Evolutionary conservation across 139 green algal genomes (phyloP).

Genomic region (Micractinium sp.): DNA sequence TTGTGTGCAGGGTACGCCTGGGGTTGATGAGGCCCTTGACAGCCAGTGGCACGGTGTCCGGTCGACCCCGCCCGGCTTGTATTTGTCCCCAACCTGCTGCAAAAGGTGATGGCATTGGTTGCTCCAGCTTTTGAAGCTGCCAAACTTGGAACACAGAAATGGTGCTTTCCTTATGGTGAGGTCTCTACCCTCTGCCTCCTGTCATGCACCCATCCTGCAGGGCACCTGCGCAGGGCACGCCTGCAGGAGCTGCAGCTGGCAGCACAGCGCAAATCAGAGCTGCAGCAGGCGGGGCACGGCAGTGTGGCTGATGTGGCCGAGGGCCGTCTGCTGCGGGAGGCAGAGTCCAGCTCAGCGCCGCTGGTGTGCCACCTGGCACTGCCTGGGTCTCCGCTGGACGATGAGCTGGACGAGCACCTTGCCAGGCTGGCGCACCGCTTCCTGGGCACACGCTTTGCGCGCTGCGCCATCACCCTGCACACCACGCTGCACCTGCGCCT

Average conservation of each 20-base stretch:
- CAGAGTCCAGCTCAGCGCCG: neutral
- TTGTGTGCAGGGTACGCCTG: too few relatives aligned
- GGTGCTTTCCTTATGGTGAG: neutral
- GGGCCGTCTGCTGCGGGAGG: neutral
- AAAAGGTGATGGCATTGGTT: neutral
- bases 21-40: too few relatives aligned
- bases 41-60: neutral
- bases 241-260: conserved; percentile 17
- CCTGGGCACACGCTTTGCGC: conserved; percentile 36
- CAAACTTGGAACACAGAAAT: neutral
- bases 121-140: neutral
- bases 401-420: conserved; percentile 27
- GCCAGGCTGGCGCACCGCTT: conserved; percentile 20
- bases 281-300: conserved; percentile 21
- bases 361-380: conserved; percentile 23
- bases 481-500: conserved; percentile 35
- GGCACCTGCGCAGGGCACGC: neutral
- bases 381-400: neutral
- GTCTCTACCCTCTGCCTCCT: neutral
- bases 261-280: neutral
- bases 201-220: neutral
- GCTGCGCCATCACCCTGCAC: neutral
- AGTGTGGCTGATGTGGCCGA: neutral
- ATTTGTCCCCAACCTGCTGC: too few relatives aligned
- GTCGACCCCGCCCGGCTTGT: neutral